Base-by-base conservation (phyloP, 768 basidiomycete species). In the Boletus patriciae region DNA sequence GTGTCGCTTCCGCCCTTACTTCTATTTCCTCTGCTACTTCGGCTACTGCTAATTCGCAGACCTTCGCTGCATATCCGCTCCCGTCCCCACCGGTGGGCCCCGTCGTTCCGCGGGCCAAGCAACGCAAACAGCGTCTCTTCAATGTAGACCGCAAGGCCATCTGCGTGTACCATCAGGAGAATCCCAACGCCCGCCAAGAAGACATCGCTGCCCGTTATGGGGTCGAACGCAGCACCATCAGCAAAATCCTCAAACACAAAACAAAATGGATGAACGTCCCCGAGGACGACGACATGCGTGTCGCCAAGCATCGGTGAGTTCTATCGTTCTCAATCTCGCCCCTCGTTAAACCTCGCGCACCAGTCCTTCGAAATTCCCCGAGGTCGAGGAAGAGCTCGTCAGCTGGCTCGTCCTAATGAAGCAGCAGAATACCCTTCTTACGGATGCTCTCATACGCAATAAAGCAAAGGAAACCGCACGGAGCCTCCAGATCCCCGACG, bases 191-290 rank as follows among this genome's bases (percentile, higher is more conserved):
- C 19, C 83, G 88, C 56, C 93, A 95, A 70, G 91, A 94, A 66
- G 90, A 92, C 67, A 92, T 95, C 63, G 93, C 88, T 6, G 76
- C 76, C 12, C 74, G 76, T 33, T 94, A 87, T 68, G 82, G 83
- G 48, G 88, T 94, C 57, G 93, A 95, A 67, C 85, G 93, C 50
- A 94, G 91, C 74, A 95, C 93, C n/a, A 87, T 95, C 71, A 90
- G 88, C 74, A 94, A 95, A 75, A 94, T 93, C 60, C 79, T 94
- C 62, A 94, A 94, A 72, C 76, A 88, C 66, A 92, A 89, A 72
- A 78, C 80, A n/a, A 83, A 84, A 61, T 95, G 92, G 92, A 75
- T 94, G 67, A 84, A 80, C 61, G 78, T 88, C 40, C 78, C 80
- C 15, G 80, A 80, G 53, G 80, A 84, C 65, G 81, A 82, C 55